Conservation (phyloP, 1,284 basidiomycete genomes). For the Leccinum pachyderme region DNA sequence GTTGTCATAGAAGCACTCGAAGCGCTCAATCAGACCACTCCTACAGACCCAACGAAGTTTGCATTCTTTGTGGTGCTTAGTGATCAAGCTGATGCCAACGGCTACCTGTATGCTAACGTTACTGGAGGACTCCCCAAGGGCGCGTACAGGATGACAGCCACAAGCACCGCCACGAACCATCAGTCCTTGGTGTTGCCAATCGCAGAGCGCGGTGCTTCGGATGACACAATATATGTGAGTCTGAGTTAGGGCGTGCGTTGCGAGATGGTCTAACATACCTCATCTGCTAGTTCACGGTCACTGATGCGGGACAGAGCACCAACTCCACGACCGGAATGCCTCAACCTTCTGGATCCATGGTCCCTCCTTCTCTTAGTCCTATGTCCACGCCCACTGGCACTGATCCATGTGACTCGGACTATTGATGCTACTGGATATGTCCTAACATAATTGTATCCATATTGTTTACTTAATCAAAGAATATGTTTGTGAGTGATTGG, state of each 20-base stretch:
- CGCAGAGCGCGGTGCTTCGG: constrained; percentile 60
- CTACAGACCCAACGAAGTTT: constrained; percentile 57
- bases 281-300: constrained; percentile 47
- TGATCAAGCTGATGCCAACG: constrained; percentile 42
- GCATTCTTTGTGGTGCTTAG: constrained; percentile 73
- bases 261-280: constrained; percentile 4
- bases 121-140: constrained; percentile 58
- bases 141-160: constrained; percentile 53
- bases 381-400: constrained; percentile 1
- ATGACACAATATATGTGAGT: constrained; percentile 63
- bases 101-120: constrained; percentile 53
- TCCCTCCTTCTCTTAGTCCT: neutral
- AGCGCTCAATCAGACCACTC: constrained; percentile 50
- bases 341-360: neutral
- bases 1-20: constrained; percentile 60
- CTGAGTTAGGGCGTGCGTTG: neutral
- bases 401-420: constrained; percentile 2
- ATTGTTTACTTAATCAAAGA: neutral
- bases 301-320: constrained; percentile 1
- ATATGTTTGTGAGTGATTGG: neutral
- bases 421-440: neutral
- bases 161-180: constrained; percentile 57
- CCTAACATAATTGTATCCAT: constrained; percentile 10
- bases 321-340: neutral
- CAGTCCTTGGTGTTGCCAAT: constrained; percentile 54